These are phyloP conservation scores for Trichopus zeylanicus DNA, from an alignment of 116 monocot genomes.

Conservation along the genomic window DNA sequence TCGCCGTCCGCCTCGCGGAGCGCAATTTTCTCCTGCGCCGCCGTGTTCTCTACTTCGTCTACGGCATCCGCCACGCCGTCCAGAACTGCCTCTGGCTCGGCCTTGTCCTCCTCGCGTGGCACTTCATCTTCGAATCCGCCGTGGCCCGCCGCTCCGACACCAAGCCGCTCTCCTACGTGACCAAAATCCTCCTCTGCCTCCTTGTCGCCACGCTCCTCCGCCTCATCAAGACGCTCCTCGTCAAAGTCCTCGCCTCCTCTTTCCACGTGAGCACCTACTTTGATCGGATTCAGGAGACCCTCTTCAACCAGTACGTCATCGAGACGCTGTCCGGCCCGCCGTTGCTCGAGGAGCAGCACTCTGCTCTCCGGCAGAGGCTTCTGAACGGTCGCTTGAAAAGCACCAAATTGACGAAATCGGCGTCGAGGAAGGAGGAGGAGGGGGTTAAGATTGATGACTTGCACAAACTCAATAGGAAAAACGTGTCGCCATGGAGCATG, in stretches of 20 bases:
- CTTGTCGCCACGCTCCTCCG: conserved; percentile 39
- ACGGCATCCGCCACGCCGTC: conserved; percentile 35
- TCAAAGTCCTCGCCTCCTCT: conserved; percentile 65
- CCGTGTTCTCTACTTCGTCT: conserved; percentile 52
- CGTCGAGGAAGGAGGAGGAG: conserved; percentile 14
- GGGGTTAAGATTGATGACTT: conserved; percentile 47
- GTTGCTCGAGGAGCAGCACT: not conserved
- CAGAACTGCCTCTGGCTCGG: conserved; percentile 48
- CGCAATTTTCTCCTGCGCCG: conserved; percentile 43
- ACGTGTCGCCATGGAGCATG: conserved; percentile 90
- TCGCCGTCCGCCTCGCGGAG: conserved; percentile 37
- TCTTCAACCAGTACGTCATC: conserved; percentile 91
- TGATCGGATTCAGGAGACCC: conserved; percentile 83
- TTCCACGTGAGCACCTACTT: conserved; percentile 73
- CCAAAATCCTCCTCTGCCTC: conserved; percentile 39
- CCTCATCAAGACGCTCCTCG: conserved; percentile 52
- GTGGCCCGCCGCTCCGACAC: conserved; percentile 13
- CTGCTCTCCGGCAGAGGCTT: not conserved
- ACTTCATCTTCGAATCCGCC: conserved; percentile 31
- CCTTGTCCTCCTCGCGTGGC: conserved; percentile 48
- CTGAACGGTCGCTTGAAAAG: conserved; percentile 26
- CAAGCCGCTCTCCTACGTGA: conserved; percentile 21
- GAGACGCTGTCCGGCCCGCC: conserved; percentile 90
- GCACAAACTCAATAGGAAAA: conserved; percentile 41
- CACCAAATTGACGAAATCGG: conserved; percentile 9